Base-by-base conservation (phyloP, 129 eudicot genomes). In the Helianthus annuus region DNA sequence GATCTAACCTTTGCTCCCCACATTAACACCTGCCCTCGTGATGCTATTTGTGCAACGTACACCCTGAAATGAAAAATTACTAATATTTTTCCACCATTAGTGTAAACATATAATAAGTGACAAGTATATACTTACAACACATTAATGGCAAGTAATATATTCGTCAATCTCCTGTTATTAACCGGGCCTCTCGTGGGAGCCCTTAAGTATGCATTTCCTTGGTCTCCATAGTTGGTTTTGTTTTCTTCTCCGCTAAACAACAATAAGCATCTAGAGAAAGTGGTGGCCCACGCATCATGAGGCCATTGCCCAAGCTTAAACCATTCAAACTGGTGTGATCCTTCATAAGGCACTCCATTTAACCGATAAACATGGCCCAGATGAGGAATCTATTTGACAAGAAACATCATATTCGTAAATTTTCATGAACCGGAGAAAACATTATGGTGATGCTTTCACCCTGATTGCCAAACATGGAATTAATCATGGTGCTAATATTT, bases 1-100 rank as follows among this genome's bases (percentile, higher is more conserved):
- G 57, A 62, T 66, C 87, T 63, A 62, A 93, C 98, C 98, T 93
- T 93, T 70, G 98, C 98, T 61, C 98, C 98, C 98, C 86, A 87
- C 70, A 78, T 77, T 66, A 90, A 52, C 52, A 93, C 71, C 72
- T 79, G 82, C 42, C 97, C 98, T 71, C 79, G 74, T 32, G 98
- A 83, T 49, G 86, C 83, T 11, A 79, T 46, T 77, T 93, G 96
- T 68, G 92, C 96, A 57, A 82, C 32, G 51, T 82, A 93, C 53
- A 84, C 83, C 80, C 98, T 93, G 85, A 75, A 75, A 19, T 17
- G 16, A 59, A 55, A 58, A 72, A 7, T 53, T 69, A 68, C 38
- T 2, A 12, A 40, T 17, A 19, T 19, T 19, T 60, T 54, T 38
- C 13, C 62, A 69, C 64, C 52, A 32, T 6, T 53, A 54, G 62